Evolutionary conservation across 2,329 filamentous ascomycete genomes (phyloP).

Genomic region (Didymella glomerata): DNA sequence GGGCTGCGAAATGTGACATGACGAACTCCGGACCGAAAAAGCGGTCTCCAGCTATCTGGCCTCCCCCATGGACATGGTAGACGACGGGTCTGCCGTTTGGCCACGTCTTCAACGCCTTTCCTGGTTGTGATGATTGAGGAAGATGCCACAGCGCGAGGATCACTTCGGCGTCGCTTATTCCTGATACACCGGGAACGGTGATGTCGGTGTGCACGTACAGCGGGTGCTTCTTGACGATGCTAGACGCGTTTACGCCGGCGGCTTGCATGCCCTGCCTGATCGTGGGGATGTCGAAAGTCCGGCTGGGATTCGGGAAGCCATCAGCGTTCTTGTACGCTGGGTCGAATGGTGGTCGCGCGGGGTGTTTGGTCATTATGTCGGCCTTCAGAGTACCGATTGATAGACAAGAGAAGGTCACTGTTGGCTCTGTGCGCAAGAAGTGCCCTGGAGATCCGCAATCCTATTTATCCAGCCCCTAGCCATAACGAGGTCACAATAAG

Average conservation of each 20-base stretch:
- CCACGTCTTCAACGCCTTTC: not conserved
- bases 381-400: no score
- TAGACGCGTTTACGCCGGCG: not conserved
- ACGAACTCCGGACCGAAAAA: slow-evolving; percentile 41
- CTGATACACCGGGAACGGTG: not conserved
- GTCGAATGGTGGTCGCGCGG: slow-evolving; percentile 12
- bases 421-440: no score
- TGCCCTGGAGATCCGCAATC: no score
- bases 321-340: not conserved
- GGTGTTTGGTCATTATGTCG: not conserved
- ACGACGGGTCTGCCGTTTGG: slow-evolving; percentile 7
- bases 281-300: not conserved
- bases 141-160: slow-evolving; percentile 6
- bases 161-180: not conserved
- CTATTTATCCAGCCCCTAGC: not conserved
- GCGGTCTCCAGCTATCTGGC: slow-evolving; percentile 46
- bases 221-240: not conserved
- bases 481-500: not conserved
- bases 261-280: not conserved
- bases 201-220: slow-evolving; percentile 8
- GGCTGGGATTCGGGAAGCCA: not conserved
- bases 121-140: not conserved
- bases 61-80: slow-evolving; percentile 54
- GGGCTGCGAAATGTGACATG: slow-evolving; percentile 30
- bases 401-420: no score